Base-by-base conservation (phyloP, 306 rosid species). In the peach (Prunus persica) region DNA sequence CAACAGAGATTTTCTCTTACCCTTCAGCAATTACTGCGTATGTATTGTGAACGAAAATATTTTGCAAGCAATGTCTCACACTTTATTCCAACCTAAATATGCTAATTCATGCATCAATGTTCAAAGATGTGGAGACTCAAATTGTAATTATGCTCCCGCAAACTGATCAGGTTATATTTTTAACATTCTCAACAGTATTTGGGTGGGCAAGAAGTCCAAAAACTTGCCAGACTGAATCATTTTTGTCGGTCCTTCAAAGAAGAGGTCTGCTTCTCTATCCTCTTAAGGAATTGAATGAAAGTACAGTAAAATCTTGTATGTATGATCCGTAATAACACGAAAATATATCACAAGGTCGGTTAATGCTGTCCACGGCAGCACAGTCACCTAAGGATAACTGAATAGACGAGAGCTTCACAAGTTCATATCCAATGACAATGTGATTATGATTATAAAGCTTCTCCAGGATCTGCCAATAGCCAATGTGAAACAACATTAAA, bases 331-430 rank as follows among this genome's bases (percentile, higher is more conserved):
- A 93, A 73, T 89, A 88, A 65, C 84, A 70, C 27, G 84, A 84
- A 84, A 91, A 89, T 58, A 91, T 91, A 67, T 80, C 75, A 76
- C 55, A 67, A 46, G 84, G 80, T 76, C 85, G 86, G 65, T 60
- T 83, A 60, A 88, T 77, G 87, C 80, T 85, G 65, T 84, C 78
- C 28, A 45, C 65, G 30, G 85, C 89, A 77, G 82, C 32, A 69
- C 30, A 22, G 63, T 91, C 91, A 15, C 76, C 82, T 85, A 88
- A 66, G 60, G 84, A 87, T 77, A 88, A 85, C 89, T 87, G 92
- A 85, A 93, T 84, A 41, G 97, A 91, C 43, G 91, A 86, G 63
- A 93, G 89, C 84, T 93, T 93, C 90, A 86, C 87, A 49, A 93
- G 93, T 84, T 93, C 98, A 65, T 89, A 76, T 19, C 89, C 98